Percentiles rank a stretch among this genome's conserved stretches.
phyloP scores from a whole-genome alignment of 202 grass and related monocot genomes.

The Carex sylvatica region DNA sequence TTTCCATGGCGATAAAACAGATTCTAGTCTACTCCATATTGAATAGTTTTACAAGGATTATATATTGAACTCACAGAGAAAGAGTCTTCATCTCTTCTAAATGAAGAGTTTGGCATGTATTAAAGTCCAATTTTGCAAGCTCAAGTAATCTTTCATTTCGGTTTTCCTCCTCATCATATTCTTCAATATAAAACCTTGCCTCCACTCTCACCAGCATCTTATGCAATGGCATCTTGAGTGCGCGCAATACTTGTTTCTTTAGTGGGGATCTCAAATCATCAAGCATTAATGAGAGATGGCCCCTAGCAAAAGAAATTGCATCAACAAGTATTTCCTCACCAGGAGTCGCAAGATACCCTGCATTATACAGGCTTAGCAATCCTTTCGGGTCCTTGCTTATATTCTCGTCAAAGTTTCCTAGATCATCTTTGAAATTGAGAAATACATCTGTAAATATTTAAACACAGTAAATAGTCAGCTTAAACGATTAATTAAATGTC shows the following conservation, averaged over 20 bases:
- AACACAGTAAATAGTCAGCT: too few species aligned
- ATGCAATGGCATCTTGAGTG: constrained; percentile 37
- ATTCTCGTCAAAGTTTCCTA: constrained; percentile 24
- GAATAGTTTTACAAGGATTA: not conserved
- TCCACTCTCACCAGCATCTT: constrained; percentile 41
- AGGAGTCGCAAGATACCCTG: not conserved
- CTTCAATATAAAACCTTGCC: constrained; percentile 38
- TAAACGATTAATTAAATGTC: too few species aligned
- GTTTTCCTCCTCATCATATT: constrained; percentile 28
- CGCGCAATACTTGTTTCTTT: not conserved
- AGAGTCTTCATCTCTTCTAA: constrained; percentile 36
- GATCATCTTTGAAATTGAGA: constrained; percentile 36
- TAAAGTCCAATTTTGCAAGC: constrained; percentile 57
- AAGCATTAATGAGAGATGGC: not conserved
- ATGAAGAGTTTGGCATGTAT: constrained; percentile 40
- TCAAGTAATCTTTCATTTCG: constrained; percentile 34
- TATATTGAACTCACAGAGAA: not conserved
- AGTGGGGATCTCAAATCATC: not conserved
- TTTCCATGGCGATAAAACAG: too few species aligned
- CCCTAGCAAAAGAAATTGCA: not conserved
- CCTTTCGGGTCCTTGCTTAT: constrained; percentile 30
- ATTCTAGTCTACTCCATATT: not conserved
- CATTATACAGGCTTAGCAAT: constrained; percentile 55
- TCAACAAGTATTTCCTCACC: not conserved
- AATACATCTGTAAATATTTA: constrained; percentile 34